Conservation (phyloP, 305 asterid genomes). For the Andrographis paniculata region DNA sequence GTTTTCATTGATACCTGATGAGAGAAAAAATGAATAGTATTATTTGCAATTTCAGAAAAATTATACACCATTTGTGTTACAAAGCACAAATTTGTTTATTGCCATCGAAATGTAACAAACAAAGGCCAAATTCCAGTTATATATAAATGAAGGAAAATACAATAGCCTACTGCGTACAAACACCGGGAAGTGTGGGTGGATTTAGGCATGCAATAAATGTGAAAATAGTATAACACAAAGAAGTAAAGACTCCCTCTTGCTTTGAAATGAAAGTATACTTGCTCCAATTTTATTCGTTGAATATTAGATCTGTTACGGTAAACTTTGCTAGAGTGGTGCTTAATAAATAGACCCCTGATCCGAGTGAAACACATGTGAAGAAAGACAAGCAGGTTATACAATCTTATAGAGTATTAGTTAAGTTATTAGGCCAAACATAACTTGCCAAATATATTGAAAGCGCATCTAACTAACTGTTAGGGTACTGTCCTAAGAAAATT, state of each 20-base stretch:
- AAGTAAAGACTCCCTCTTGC: background rate
- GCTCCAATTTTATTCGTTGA: background rate
- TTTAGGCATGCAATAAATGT: too few relatives aligned
- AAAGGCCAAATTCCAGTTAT: too few relatives aligned
- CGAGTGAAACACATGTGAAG: background rate
- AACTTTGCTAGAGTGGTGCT: background rate
- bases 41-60: background rate
- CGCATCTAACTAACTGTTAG: background rate
- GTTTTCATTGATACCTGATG: constrained; percentile 92
- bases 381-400: background rate
- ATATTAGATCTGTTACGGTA: background rate
- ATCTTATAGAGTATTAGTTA: too few relatives aligned
- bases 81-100: too few relatives aligned
- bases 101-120: too few relatives aligned
- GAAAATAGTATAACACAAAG: too few relatives aligned
- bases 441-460: background rate
- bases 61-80: background rate
- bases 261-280: background rate
- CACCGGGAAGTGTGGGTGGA: too few relatives aligned
- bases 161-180: too few relatives aligned
- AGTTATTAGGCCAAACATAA: too few relatives aligned
- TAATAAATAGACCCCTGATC: background rate
- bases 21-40: background rate
- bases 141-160: too few relatives aligned
- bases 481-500: background rate